Base-by-base conservation (phyloP, 306 rosid species). In the Dalbergia cultrata region DNA sequence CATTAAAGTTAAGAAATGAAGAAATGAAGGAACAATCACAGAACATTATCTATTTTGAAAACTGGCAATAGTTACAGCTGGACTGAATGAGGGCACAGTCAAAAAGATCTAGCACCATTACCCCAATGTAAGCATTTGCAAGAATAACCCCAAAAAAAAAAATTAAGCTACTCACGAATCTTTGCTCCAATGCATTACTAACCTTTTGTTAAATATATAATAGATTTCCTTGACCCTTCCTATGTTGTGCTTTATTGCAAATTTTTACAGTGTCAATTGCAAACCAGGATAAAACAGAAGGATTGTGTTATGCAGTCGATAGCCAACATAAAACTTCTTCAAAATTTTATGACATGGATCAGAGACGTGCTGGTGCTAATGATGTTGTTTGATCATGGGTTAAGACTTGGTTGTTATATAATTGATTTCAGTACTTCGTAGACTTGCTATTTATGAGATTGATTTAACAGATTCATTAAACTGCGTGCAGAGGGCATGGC, bases 41-140 rank as follows among this genome's bases (percentile, higher is more conserved):
- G 69, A 72, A 22, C 31, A 73, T 44, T 64, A 72, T 77, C 65
- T 53, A 72, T 47, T 21, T 44, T 72, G 58, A 72, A 83, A 80
- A 60, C 56, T 9, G 6, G 12, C 0, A 5, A 61, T 44, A 71
- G 9, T 33, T 70, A 47, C 35, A 41, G 3, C 45, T 11, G 43
- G 10, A 35, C 34, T 70, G 72, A 50, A 71, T 47, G 56, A 60
- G 41, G 33, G 17, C 39, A 79, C 54, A 35, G 56, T 60, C 3
- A 5, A 70, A 79, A 59, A 33, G 37, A 78, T n/a, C 52, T 50
- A 79, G 52, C 26, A 13, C 39, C 26, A 8, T 41, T 17, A 70
- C 70, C 47, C 70, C 10, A 45, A 44, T 59, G 53, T 5, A 79
- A 69, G 34, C 52, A 70, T 47, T 70, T 70, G 9, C 63, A 70